A percentile compares a stretch with the other conserved stretches of the same genome.
phyloP scores from a whole-genome alignment of 2,329 filamentous ascomycete genomes.

The Cytospora mali region DNA sequence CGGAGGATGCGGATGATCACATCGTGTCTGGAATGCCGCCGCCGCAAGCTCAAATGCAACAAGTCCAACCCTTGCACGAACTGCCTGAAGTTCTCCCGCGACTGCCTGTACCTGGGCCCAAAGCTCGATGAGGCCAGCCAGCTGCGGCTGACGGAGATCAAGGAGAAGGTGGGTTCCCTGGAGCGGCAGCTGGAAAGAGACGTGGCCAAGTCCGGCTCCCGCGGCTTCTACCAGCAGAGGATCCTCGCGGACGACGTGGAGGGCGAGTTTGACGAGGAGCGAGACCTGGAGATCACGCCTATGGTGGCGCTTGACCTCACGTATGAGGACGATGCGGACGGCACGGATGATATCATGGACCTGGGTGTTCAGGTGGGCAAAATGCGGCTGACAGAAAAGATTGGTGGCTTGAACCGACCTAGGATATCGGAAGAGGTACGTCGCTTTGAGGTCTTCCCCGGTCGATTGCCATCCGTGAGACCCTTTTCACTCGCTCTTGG shows the following conservation, averaged over 20 bases:
- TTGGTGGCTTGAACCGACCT: conserved; percentile 72
- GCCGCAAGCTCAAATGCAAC: conserved; percentile 78
- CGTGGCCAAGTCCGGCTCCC: conserved; percentile 53
- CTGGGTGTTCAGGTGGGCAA: conserved; percentile 72
- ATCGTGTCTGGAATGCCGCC: conserved; percentile 71
- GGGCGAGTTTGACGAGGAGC: conserved; percentile 61
- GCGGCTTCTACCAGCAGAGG: conserved; percentile 39
- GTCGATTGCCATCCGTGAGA: background rate
- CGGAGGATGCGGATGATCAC: conserved; percentile 68
- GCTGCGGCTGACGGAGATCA: conserved; percentile 72
- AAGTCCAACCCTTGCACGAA: conserved; percentile 72
- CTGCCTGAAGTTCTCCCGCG: conserved; percentile 57
- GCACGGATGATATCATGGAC: conserved; percentile 66
- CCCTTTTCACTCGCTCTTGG: background rate
- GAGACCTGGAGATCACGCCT: conserved; percentile 62
- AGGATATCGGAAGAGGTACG: conserved; percentile 70
- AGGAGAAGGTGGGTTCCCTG: conserved; percentile 74
- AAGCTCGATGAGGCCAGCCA: conserved; percentile 71
- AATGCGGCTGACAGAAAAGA: conserved; percentile 72
- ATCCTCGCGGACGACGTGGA: conserved; percentile 54
- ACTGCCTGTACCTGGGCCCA: conserved; percentile 66
- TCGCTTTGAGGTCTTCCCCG: background rate
- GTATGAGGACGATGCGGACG: conserved; percentile 66
- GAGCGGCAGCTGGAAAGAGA: conserved; percentile 72
- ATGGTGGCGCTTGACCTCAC: conserved; percentile 66